A percentile compares a stretch with the other conserved stretches of the same genome.
phyloP scores from a whole-genome alignment of 331 rosid species.

The Pyrus hybrid region DNA sequence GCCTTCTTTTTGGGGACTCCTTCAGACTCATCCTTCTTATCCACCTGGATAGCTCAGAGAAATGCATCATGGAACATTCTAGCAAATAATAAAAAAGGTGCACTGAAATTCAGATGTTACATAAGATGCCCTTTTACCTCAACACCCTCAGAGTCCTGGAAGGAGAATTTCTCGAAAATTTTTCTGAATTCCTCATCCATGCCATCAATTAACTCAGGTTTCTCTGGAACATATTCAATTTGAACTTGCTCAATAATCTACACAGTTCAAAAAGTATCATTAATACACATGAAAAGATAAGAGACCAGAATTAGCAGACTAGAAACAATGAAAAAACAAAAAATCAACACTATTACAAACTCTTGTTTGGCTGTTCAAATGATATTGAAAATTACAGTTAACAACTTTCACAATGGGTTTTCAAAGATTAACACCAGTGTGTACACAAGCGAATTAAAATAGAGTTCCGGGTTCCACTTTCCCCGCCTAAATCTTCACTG shows the following conservation, averaged over 20 bases:
- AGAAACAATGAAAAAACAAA: too few relatives aligned
- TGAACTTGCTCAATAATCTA: conserved; percentile 68
- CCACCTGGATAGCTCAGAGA: conserved; percentile 35
- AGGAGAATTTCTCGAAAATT: conserved; percentile 71
- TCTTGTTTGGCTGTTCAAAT: background rate
- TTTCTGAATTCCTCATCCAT: conserved; percentile 81
- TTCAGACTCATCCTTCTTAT: conserved; percentile 64
- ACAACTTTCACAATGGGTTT: background rate
- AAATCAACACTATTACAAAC: background rate
- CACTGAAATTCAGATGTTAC: background rate
- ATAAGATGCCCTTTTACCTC: conserved; percentile 39
- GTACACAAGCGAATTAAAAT: background rate
- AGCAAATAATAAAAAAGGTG: background rate
- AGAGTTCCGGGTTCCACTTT: background rate
- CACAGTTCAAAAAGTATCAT: conserved; percentile 11
- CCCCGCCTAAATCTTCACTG: background rate
- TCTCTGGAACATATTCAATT: conserved; percentile 85
- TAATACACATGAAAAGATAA: background rate
- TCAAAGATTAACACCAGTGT: background rate
- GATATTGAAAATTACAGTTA: background rate
- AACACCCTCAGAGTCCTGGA: conserved; percentile 39
- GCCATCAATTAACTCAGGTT: conserved; percentile 61
- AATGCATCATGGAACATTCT: background rate
- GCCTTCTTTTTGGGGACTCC: conserved; percentile 50
- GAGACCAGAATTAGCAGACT: background rate